These are phyloP conservation scores for Cytospora paraplurivora DNA, from an alignment of 2,329 filamentous ascomycete genomes.

Conservation along the genomic window DNA sequence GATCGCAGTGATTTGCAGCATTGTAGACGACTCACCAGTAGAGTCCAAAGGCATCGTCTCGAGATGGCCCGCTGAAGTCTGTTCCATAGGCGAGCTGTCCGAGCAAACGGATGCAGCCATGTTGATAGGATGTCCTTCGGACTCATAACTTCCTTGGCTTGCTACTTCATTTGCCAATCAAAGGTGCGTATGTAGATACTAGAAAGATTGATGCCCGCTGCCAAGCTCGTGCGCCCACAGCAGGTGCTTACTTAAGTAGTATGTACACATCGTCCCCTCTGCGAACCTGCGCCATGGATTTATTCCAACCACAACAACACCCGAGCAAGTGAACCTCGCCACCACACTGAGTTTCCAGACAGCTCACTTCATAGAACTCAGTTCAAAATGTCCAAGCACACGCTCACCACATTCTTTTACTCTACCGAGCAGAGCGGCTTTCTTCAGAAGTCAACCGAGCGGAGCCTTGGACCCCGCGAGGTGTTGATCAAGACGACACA, in stretches of 20 bases:
- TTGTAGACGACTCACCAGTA: no score
- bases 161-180: neutral
- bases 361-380: neutral
- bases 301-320: neutral
- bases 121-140: no score
- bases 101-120: no score
- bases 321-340: neutral
- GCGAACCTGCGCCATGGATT: neutral
- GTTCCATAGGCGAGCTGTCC: no score
- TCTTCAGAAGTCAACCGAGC: constrained; percentile 8
- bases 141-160: neutral
- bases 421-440: constrained; percentile 10
- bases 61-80: no score
- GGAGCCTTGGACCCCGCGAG: constrained; percentile 36
- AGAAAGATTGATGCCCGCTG: neutral
- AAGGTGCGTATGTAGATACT: neutral
- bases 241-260: neutral
- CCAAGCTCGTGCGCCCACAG: neutral
- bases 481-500: constrained; percentile 60
- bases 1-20: no score
- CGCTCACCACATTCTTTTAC: constrained; percentile 17
- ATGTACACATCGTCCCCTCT: neutral
- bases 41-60: no score
- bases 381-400: constrained; percentile 13
- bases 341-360: neutral